Percentiles rank a stretch among this genome's conserved stretches.
These are phyloP conservation scores for Fusarium palustre DNA, from an alignment of 2,329 filamentous ascomycete genomes.

Conservation along the genomic window DNA sequence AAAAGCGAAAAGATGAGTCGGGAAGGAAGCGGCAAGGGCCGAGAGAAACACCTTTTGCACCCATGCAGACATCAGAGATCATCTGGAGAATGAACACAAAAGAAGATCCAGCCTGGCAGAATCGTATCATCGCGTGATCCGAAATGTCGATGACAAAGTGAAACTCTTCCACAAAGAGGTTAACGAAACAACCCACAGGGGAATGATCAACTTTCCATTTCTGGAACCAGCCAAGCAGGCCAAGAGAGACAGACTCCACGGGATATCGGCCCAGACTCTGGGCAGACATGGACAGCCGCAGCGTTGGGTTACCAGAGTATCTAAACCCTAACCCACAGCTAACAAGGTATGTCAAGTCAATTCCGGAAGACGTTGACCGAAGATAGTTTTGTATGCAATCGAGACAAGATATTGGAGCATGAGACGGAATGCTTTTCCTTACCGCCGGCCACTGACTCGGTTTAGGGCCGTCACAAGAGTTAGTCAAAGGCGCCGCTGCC, in stretches of 20 bases:
- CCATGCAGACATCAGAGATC: neutral
- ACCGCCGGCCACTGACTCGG: conserved; percentile 1
- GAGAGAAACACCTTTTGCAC: neutral
- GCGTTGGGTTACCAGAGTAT: conserved; percentile 13
- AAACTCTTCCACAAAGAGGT: neutral
- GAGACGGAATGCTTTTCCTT: conserved; percentile 17
- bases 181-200: neutral
- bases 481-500: conserved; percentile 15
- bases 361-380: neutral
- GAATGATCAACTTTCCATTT: neutral
- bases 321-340: conserved; percentile 32
- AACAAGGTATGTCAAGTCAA: neutral
- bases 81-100: neutral
- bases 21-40: neutral
- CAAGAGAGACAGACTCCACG: conserved; percentile 13
- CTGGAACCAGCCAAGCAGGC: conserved; percentile 9
- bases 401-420: neutral
- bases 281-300: conserved; percentile 7
- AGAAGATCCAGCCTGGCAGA: neutral
- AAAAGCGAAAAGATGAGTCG: neutral
- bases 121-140: neutral
- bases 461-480: neutral
- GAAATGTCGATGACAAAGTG: neutral
- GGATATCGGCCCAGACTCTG: conserved; percentile 31
- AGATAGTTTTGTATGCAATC: neutral